phyloP scores from a whole-genome alignment of 495 filamentous ascomycete genomes.

The Apiosordaria backusii region DNA sequence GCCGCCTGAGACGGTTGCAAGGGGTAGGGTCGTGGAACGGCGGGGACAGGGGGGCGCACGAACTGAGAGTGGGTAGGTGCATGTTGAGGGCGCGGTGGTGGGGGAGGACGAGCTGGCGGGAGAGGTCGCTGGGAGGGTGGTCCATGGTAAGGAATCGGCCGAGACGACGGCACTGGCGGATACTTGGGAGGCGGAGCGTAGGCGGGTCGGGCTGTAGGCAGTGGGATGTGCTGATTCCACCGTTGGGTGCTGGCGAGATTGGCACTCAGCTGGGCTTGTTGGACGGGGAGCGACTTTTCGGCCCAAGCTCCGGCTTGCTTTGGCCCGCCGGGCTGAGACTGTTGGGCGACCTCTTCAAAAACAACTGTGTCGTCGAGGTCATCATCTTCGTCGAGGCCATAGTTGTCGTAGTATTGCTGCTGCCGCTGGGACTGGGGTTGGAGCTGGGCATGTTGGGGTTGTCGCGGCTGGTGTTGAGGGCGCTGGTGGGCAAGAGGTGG shows the following conservation, averaged over 20 bases:
- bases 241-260: constrained; percentile 23
- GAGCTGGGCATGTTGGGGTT: constrained; percentile 1
- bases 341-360: constrained; percentile 25
- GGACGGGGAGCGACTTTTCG: constrained; percentile 14
- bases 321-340: background rate
- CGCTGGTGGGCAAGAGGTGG: background rate
- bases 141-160: constrained; percentile 13
- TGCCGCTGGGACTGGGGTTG: background rate
- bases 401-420: constrained; percentile 10
- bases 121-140: constrained; percentile 21
- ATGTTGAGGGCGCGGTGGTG: constrained; percentile 8
- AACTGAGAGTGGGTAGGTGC: constrained; percentile 24
- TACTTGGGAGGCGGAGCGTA: constrained; percentile 3
- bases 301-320: background rate
- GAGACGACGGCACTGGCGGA: background rate
- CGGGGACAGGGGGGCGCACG: constrained; percentile 15
- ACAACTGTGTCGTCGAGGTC: constrained; percentile 33
- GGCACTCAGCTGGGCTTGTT: constrained; percentile 13
- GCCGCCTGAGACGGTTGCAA: constrained; percentile 18
- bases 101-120: constrained; percentile 19
- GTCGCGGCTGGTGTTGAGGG: constrained; percentile 6
- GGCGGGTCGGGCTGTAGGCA: constrained; percentile 16
- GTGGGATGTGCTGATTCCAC: constrained; percentile 24
- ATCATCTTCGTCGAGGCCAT: constrained; percentile 31
- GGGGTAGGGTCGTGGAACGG: constrained; percentile 13